A percentile compares a stretch with the other conserved stretches of the same genome.
phyloP scores from a whole-genome alignment of 2,329 filamentous ascomycete species.

The Neurospora sp. region DNA sequence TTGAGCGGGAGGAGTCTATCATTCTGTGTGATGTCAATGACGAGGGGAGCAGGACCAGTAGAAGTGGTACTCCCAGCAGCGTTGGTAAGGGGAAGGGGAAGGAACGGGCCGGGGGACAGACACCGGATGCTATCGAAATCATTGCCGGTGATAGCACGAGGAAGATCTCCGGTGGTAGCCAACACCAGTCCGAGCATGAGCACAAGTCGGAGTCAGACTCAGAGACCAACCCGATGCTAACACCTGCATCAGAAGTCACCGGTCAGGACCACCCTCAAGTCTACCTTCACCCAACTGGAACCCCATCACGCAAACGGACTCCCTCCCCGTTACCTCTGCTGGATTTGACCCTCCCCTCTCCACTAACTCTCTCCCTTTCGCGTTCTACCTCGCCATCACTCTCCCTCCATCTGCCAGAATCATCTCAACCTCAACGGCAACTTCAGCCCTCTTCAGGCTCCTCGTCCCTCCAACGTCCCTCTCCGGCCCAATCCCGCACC shows the following conservation, averaged over 20 bases:
- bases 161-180: neutral
- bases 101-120: neutral
- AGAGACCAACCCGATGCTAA: neutral
- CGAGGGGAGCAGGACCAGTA: neutral
- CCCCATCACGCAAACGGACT: neutral
- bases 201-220: neutral
- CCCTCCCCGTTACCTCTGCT: neutral
- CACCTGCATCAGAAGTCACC: neutral
- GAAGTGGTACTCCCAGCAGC: neutral
- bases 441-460: neutral
- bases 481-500: neutral
- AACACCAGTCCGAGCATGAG: neutral
- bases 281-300: neutral
- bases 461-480: neutral
- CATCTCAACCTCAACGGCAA: neutral
- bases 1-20: conserved; percentile 28
- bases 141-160: neutral
- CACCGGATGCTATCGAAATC: neutral
- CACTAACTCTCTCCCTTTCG: neutral
- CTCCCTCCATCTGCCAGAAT: neutral
- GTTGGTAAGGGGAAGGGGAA: neutral
- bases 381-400: neutral
- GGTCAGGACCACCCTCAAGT: neutral
- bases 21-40: neutral
- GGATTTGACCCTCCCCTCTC: neutral